Evolutionary conservation across 1,284 basidiomycete genomes (phyloP).

Genomic region (Rhodotorula sp.): DNA sequence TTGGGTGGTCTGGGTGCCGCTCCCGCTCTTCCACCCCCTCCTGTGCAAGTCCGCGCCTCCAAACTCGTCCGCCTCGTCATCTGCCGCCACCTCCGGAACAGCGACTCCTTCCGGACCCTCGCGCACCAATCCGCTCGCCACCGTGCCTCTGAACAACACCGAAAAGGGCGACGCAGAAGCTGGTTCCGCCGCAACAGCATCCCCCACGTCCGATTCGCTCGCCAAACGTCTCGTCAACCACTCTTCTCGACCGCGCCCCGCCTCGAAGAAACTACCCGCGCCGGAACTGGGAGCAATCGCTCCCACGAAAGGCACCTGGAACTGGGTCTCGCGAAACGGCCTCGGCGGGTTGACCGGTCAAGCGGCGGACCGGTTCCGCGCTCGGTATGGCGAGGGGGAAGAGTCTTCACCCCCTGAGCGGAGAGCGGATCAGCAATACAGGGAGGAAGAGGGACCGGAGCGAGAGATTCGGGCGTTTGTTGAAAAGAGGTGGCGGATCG

Average conservation of each 20-base stretch:
- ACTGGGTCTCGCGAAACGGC: slow-evolving; percentile 51
- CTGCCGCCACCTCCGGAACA: background rate
- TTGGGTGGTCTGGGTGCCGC: slow-evolving; percentile 67
- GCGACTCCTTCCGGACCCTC: slow-evolving; percentile 13
- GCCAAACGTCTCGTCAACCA: background rate
- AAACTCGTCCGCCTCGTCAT: background rate
- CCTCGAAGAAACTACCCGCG: too few species aligned
- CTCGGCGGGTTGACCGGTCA: slow-evolving; percentile 72
- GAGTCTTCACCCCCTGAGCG: background rate
- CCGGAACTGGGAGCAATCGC: background rate
- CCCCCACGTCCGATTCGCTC: background rate
- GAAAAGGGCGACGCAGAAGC: background rate
- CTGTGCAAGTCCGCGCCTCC: slow-evolving; percentile 17
- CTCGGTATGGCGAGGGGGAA: background rate
- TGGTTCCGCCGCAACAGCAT: background rate
- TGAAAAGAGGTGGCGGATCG: slow-evolving; percentile 61
- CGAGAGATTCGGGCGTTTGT: slow-evolving; percentile 61
- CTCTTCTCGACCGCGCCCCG: background rate
- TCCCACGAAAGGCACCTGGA: slow-evolving; percentile 33
- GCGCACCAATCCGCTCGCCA: slow-evolving; percentile 4
- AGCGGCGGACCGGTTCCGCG: slow-evolving; percentile 49
- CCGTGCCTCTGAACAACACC: too few species aligned
- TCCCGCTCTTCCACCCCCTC: slow-evolving; percentile 63
- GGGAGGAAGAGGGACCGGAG: slow-evolving; percentile 60
- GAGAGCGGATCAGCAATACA: background rate